Evolutionary conservation across 2,329 filamentous ascomycete genomes (phyloP).

Genomic region (Calycina herbarum): DNA sequence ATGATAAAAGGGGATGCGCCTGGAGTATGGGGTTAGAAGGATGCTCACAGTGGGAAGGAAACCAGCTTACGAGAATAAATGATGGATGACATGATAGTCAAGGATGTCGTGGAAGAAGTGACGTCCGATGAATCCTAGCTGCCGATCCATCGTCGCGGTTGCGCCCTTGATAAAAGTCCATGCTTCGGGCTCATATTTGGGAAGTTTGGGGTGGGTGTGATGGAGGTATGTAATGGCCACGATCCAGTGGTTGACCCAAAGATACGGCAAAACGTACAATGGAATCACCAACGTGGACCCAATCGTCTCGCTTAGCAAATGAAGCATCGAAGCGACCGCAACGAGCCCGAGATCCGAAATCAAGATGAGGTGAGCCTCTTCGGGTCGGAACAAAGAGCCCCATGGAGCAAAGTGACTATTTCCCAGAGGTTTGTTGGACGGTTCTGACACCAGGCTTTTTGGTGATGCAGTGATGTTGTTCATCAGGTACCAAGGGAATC

Average conservation of each 20-base stretch:
- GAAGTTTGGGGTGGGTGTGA: constrained; percentile 89
- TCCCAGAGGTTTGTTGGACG: constrained; percentile 71
- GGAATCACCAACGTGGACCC: constrained; percentile 87
- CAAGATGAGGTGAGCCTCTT: constrained; percentile 80
- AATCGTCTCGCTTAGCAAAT: constrained; percentile 46
- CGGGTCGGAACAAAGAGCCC: constrained; percentile 85
- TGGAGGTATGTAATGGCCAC: constrained; percentile 79
- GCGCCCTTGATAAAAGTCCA: constrained; percentile 93
- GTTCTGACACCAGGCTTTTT: constrained; percentile 87
- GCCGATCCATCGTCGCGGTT: constrained; percentile 90
- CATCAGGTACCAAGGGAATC: constrained; percentile 87
- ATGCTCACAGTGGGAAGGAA: no score
- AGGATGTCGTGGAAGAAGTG: constrained; percentile 89
- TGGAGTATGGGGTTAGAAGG: neutral
- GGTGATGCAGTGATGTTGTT: constrained; percentile 94
- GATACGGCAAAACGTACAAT: constrained; percentile 85
- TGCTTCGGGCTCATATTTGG: constrained; percentile 79
- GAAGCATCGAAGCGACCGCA: constrained; percentile 66
- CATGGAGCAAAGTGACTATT: constrained; percentile 91
- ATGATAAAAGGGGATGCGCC: constrained; percentile 84
- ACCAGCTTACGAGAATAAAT: constrained; percentile 74
- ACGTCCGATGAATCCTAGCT: constrained; percentile 91
- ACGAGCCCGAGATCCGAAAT: constrained; percentile 79
- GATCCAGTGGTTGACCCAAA: constrained; percentile 98
- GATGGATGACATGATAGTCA: constrained; percentile 94